A percentile compares a stretch with the other conserved stretches of the same genome.
These are phyloP conservation scores for Miscanthus lutarioriparius DNA, from an alignment of 176 grass and related monocot genomes.

Conservation along the genomic window DNA sequence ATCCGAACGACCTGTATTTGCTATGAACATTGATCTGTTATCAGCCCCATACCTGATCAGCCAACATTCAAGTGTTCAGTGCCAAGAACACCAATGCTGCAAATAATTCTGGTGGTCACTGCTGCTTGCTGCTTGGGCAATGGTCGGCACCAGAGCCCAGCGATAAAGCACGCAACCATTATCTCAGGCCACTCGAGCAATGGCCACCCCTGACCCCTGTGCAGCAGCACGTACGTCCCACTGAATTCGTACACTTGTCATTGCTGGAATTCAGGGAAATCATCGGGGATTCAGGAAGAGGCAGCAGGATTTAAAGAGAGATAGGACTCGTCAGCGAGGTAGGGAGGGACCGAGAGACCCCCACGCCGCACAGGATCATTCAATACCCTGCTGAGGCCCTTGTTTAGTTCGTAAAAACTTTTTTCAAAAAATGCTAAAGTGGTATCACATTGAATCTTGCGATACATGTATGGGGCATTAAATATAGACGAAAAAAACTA, in stretches of 20 bases:
- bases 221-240: background rate
- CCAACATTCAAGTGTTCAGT: background rate
- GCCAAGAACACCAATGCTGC: background rate
- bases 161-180: constrained; percentile 30
- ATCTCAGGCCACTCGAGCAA: background rate
- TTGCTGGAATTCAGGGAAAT: constrained; percentile 38
- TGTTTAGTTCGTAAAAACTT: too few relatives aligned
- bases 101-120: background rate
- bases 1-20: too few relatives aligned
- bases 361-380: background rate
- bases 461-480: too few relatives aligned
- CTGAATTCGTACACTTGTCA: constrained; percentile 16
- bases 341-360: background rate
- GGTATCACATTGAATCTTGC: too few relatives aligned
- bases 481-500: too few relatives aligned
- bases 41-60: background rate
- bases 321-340: constrained; percentile 15
- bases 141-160: constrained; percentile 6
- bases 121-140: background rate
- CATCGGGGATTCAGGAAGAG: background rate
- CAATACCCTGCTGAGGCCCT: background rate
- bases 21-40: background rate
- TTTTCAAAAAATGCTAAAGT: too few relatives aligned
- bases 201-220: background rate
- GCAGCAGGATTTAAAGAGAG: background rate